Evolutionary conservation across 768 basidiomycete species (phyloP).

Genomic region (Suillus subluteus): DNA sequence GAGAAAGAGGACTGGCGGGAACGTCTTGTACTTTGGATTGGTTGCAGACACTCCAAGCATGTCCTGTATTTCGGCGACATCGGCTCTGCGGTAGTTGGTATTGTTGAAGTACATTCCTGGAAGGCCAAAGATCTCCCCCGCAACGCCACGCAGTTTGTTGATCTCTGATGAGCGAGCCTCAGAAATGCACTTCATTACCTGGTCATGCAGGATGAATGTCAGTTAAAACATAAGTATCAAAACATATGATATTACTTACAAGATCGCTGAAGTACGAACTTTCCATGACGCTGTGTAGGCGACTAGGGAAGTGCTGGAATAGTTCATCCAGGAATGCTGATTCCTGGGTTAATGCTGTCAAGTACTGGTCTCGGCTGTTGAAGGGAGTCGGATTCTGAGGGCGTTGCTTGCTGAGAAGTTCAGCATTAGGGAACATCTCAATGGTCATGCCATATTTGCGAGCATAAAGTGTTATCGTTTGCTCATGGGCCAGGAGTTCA

Average conservation of each 20-base stretch:
- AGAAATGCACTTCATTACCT: neutral
- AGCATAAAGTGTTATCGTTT: neutral
- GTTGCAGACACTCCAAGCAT: constrained; percentile 4
- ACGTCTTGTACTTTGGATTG: neutral
- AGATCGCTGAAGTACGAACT: neutral
- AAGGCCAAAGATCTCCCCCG: constrained; percentile 3
- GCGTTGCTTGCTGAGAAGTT: neutral
- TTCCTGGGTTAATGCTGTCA: neutral
- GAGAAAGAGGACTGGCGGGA: neutral
- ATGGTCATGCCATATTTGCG: neutral
- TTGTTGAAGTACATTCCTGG: constrained; percentile 7
- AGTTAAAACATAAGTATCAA: neutral
- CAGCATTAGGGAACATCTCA: neutral
- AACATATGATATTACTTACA: neutral
- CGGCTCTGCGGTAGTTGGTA: neutral
- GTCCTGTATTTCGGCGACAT: neutral
- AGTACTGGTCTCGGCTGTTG: neutral
- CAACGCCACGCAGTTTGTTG: neutral
- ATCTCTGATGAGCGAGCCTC: constrained; percentile 1
- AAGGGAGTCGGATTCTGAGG: neutral
- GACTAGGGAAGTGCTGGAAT: neutral
- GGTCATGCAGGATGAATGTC: neutral
- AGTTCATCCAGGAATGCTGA: neutral
- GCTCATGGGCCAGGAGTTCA: neutral
- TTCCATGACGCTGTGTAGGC: neutral